Conservation (phyloP, 2,329 filamentous ascomycete genomes). For the Pseudogymnoascus sp. region DNA sequence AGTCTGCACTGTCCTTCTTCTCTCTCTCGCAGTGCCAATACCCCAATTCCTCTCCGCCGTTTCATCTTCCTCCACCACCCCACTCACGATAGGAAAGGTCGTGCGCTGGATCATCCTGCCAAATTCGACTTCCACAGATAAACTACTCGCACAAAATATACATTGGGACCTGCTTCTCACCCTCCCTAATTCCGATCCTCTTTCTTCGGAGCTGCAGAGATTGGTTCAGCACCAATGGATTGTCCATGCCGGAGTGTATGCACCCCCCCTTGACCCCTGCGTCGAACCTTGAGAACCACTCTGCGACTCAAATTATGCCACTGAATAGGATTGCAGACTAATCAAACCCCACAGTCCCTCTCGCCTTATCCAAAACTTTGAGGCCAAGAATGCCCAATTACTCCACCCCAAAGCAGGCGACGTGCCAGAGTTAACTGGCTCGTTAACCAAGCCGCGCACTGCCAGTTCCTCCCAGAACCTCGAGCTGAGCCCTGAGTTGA, state of each 20-base stretch:
- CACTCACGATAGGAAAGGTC: conserved; percentile 36
- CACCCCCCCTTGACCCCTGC: not conserved
- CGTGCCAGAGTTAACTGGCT: conserved; percentile 31
- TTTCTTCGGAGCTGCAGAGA: conserved; percentile 24
- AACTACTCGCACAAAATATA: conserved; percentile 30
- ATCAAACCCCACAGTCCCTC: conserved; percentile 26
- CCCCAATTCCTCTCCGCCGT: conserved; percentile 35
- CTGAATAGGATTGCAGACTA: not conserved
- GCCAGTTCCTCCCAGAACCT: conserved; percentile 38
- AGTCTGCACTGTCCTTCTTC: conserved; percentile 39
- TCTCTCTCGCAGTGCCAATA: conserved; percentile 33
- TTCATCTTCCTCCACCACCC: conserved; percentile 26
- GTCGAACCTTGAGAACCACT: not conserved
- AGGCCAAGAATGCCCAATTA: conserved; percentile 30
- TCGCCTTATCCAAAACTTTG: conserved; percentile 32
- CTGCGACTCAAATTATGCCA: not conserved
- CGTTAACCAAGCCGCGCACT: conserved; percentile 27
- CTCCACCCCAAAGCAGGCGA: conserved; percentile 30
- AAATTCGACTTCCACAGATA: conserved; percentile 32
- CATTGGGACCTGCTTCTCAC: conserved; percentile 43
- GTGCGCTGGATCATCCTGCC: conserved; percentile 44
- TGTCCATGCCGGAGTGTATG: conserved; percentile 33
- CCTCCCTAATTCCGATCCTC: conserved; percentile 24
- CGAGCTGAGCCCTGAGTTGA: conserved; percentile 44
- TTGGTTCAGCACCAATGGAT: conserved; percentile 29